A percentile compares a stretch with the other conserved stretches of the same genome.
Conservation (phyloP, 2,329 filamentous ascomycete genomes). For the Xylaria sp. region DNA sequence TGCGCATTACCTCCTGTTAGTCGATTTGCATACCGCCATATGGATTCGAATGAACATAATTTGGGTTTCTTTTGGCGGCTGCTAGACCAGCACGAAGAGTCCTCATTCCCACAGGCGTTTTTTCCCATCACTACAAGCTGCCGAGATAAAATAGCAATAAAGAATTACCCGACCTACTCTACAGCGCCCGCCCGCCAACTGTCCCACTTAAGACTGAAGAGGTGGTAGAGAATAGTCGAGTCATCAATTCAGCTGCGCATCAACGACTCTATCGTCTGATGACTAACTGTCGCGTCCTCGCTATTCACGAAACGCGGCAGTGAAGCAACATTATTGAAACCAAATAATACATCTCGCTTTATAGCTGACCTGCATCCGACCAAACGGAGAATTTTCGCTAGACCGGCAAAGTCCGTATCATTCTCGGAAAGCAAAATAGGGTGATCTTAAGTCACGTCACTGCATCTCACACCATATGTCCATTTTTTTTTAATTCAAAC, state of each 20-base stretch:
- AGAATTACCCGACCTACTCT: no score
- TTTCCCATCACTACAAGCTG: background rate
- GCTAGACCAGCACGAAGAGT: background rate
- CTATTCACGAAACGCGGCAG: background rate
- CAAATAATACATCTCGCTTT: background rate
- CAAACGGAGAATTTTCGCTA: constrained; percentile 9
- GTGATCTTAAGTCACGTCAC: constrained; percentile 32
- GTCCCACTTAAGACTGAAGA: background rate
- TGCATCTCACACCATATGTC: constrained; percentile 30
- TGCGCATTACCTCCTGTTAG: background rate
- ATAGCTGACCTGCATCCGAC: constrained; percentile 1
- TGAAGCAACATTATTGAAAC: constrained; percentile 6
- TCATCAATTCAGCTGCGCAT: constrained; percentile 1
- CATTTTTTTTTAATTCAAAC: background rate
- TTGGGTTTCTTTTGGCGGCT: background rate
- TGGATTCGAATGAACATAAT: background rate
- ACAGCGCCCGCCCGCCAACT: background rate
- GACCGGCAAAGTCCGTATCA: constrained; percentile 25
- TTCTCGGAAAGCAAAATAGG: constrained; percentile 23
- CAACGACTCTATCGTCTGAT: constrained; percentile 10
- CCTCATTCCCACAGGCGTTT: background rate
- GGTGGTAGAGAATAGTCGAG: background rate
- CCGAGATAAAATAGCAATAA: background rate
- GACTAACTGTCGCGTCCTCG: background rate
- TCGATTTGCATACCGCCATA: background rate